Evolutionary conservation across 2,329 filamentous ascomycete genomes (phyloP).

Genomic region (Helotiales sp.): DNA sequence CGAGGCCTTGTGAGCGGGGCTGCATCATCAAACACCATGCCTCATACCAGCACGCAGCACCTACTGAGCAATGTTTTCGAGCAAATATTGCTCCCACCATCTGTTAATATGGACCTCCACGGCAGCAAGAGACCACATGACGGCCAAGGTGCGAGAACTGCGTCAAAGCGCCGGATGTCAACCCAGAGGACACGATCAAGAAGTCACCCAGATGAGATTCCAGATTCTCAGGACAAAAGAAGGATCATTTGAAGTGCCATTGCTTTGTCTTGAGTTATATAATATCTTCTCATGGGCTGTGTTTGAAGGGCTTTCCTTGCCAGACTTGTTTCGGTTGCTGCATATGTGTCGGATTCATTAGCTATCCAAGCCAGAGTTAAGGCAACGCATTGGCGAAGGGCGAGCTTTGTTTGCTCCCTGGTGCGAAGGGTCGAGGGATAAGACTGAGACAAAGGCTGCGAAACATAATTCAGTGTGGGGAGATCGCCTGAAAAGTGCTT

Average conservation of each 20-base stretch:
- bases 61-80: neutral
- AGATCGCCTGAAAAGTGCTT: neutral
- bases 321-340: neutral
- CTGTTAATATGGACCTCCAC: no score
- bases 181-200: neutral
- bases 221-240: slow-evolving; percentile 10
- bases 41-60: neutral
- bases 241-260: neutral
- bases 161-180: neutral
- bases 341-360: neutral
- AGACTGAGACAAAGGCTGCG: no score
- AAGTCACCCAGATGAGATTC: neutral
- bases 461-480: no score
- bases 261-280: neutral
- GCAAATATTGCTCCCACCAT: neutral
- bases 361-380: neutral
- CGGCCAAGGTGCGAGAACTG: neutral
- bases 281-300: neutral
- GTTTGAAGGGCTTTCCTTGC: neutral
- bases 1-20: neutral
- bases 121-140: neutral
- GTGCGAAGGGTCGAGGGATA: no score
- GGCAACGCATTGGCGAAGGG: neutral
- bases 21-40: neutral
- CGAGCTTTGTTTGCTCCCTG: neutral